A percentile compares a stretch with the other conserved stretches of the same genome.
phyloP scores from a whole-genome alignment of 768 basidiomycete genomes.

The Boletus rex-veris region DNA sequence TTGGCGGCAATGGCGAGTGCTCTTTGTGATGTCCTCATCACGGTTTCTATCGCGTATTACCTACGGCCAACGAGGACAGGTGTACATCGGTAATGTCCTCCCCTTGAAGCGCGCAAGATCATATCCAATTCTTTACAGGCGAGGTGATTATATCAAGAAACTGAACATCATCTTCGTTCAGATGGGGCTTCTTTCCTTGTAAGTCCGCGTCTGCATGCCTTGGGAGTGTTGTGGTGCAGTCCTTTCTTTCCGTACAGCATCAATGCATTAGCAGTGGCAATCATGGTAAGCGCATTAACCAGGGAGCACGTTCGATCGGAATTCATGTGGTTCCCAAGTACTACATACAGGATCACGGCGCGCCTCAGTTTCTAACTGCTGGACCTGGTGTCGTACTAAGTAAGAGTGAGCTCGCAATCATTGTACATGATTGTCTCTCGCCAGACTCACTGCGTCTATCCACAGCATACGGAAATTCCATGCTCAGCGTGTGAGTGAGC shows the following conservation, averaged over 20 bases:
- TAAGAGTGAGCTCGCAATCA: constrained; percentile 13
- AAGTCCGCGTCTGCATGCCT: too few species aligned
- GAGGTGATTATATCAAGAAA: constrained; percentile 9
- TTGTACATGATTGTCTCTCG: neutral
- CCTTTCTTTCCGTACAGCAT: neutral
- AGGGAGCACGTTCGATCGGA: neutral
- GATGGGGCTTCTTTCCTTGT: too few species aligned
- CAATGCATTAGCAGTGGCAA: constrained; percentile 5
- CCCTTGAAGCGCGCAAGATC: neutral
- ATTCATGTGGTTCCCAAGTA: constrained; percentile 12
- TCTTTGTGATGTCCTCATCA: constrained; percentile 21
- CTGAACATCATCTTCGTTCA: too few species aligned
- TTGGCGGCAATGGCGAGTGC: constrained; percentile 14
- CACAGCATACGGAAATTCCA: constrained; percentile 24
- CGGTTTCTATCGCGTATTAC: constrained; percentile 7
- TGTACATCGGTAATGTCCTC: too few species aligned
- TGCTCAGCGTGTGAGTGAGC: constrained; percentile 21
- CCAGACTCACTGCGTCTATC: neutral
- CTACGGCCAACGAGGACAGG: too few species aligned
- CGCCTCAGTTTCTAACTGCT: constrained; percentile 3
- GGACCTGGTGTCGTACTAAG: constrained; percentile 12
- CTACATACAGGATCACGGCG: constrained; percentile 4
- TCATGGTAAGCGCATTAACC: constrained; percentile 7
- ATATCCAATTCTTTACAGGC: neutral
- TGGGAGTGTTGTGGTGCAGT: neutral